phyloP scores from a whole-genome alignment of 208 protist genomes.

The Leishmania amazonensis region DNA sequence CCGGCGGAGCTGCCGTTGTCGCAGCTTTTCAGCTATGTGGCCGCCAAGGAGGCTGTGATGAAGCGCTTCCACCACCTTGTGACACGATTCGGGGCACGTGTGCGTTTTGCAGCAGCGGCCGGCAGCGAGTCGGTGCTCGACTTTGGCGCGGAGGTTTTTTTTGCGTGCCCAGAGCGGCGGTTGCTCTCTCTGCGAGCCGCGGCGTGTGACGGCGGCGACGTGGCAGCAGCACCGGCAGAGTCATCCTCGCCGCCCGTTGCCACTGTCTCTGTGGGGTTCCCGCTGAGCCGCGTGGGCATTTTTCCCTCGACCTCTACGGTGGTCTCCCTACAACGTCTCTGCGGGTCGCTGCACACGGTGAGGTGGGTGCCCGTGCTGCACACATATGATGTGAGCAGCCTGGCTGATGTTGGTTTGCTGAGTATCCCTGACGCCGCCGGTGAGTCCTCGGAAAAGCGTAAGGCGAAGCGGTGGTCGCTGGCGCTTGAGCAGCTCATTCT shows the following conservation, averaged over 20 bases:
- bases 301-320: constrained; percentile 41
- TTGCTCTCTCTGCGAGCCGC: constrained; percentile 6
- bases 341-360: constrained; percentile 33
- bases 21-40: constrained; percentile 42
- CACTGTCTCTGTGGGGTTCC: constrained; percentile 40
- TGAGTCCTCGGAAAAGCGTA: neutral
- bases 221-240: neutral
- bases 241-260: neutral
- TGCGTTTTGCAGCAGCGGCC: constrained; percentile 39
- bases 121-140: constrained; percentile 40
- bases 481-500: constrained; percentile 29
- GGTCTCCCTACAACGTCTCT: constrained; percentile 23
- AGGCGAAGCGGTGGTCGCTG: constrained; percentile 3
- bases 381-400: constrained; percentile 34
- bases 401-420: constrained; percentile 36
- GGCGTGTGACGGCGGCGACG: constrained; percentile 7
- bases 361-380: constrained; percentile 45
- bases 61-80: constrained; percentile 34
- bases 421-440: constrained; percentile 1
- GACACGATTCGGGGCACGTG: constrained; percentile 23
- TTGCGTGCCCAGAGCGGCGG: constrained; percentile 58
- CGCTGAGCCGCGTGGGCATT: constrained; percentile 35
- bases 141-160: constrained; percentile 82
- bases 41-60: constrained; percentile 42
- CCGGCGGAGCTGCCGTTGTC: constrained; percentile 48